Evolutionary conservation across 2,329 filamentous ascomycete species (phyloP), one percentile per base, ranked within the genome.

Genomic region (Cryphonectria parasitica): DNA sequence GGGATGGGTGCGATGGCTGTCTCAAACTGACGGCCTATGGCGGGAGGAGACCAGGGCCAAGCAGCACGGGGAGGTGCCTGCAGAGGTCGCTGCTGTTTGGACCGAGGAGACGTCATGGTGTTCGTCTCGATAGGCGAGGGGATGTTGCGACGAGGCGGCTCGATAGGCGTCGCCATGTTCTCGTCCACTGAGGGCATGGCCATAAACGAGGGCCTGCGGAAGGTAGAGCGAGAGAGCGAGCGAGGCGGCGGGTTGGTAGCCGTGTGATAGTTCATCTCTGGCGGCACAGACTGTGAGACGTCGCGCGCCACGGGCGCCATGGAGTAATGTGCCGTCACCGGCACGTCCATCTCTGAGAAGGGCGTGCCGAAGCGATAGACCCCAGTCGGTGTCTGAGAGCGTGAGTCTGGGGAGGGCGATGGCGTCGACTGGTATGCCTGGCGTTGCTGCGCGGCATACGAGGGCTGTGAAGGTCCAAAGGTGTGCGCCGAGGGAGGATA

Each of bases 331-430:
- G 91, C 87, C 0, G 93, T 96, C 71, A 97, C 82, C 0, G 95
- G 95, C 17, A 95, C 90, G 78, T 98, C 95, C 86, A 95, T 91
- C 77, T 97, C 94, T 2, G 95, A 97, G 79, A 95, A 92, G 22
- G 95, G 94, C 0, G 93, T 97, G n/a, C 89, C 91, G 74, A 93
- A 91, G 68, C 92, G 90, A 81, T 94, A 95, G 58, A 91, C 84
- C 28, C 84, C 87, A 65, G 86, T 84, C 0, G 87, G 85, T 3
- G 91, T 88, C 43, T 71, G 64, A 0, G 71, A 71, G 52, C 69
- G 71, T 73, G 86, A 84, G 22, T 89, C 88, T 15, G 86, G 85
- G 5, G 87, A 87, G 63, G 75, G 67, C 25, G 75, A 76, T 8
- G 75, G 73, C 17, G 71, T 72, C 4, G 73, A 69, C 45, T 68